Base-by-base conservation (phyloP, 2,329 filamentous ascomycete genomes). In the Mycosphaerella sp. region DNA sequence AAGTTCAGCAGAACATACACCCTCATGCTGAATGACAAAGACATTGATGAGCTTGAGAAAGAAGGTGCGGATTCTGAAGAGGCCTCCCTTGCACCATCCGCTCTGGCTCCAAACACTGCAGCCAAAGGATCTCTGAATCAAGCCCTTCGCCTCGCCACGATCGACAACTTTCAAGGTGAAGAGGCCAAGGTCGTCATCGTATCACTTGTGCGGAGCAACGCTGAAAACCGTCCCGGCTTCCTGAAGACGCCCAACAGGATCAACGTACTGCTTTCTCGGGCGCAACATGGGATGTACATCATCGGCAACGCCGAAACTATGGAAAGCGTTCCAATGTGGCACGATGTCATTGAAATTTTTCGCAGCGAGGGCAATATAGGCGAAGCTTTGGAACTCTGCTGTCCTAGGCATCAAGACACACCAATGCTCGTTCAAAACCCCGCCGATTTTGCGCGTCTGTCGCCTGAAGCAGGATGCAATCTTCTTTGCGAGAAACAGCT, bases 131-230 rank as follows among this genome's bases (percentile, higher is more conserved):
- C 14, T 7, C 51, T 59, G 14, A 31, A 42, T 4, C 29, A 61
- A 23, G 53, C 53, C 7, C 12, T 61, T 14, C 52, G 55, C 4
- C 46, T 59, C 5, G 57, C 57, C 9, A 59, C 84, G 0, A 78
- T 89, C 0, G 66, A 69, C 60, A 90, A 89, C 59, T 90, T 88
- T 52, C 85, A 91, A 60, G 87, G 86, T 0, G 86, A 91, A 64
- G 86, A 91, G 62, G 84, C 83, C 1, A 84, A 86, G 48, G 73
- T 91, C 6, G 74, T 91, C 0, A 73, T 91, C 2, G 73, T 91
- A 0, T 87, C 84, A 0, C 72, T 91, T 0, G 85, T 89, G 0
- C 79, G 87, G 39, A 87, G 84, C 69, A 91, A 91, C 60, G 45
- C 56, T n/a, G 56, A 67, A 0, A 61, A 77, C 9, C 71, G 70